phyloP scores from a whole-genome alignment of 73 alveolate species.

The Paramecium sonneborni region DNA sequence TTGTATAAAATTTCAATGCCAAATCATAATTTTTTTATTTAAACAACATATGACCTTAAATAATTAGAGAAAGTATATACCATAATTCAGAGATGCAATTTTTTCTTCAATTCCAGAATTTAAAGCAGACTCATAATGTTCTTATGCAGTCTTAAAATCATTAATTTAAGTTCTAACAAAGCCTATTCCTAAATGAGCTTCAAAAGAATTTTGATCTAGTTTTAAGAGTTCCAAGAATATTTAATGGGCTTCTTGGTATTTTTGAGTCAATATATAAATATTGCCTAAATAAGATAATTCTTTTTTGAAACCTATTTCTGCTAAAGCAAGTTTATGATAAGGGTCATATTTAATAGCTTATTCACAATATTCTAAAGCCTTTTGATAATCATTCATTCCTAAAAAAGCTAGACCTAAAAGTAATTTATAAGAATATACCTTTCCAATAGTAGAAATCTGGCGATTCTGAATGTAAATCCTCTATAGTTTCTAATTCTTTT shows the following conservation, averaged over 20 bases:
- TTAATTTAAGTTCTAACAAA: background rate
- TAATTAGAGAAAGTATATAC: background rate
- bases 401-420: background rate
- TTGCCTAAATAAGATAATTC: background rate
- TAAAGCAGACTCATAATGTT: background rate
- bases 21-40: background rate
- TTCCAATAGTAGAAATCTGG: background rate
- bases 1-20: background rate
- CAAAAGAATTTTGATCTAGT: background rate
- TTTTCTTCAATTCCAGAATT: background rate
- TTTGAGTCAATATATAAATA: background rate
- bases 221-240: background rate
- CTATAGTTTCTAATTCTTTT: background rate
- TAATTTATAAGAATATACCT: background rate
- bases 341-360: background rate
- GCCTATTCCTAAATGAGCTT: background rate
- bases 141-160: background rate
- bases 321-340: background rate
- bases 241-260: background rate
- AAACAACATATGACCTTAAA: background rate
- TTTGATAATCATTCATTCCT: background rate
- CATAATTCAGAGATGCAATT: background rate
- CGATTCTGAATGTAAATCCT: background rate
- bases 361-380: background rate
- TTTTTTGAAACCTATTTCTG: background rate